phyloP scores from a whole-genome alignment of 331 rosid genomes.

The Prunus yedoensis region DNA sequence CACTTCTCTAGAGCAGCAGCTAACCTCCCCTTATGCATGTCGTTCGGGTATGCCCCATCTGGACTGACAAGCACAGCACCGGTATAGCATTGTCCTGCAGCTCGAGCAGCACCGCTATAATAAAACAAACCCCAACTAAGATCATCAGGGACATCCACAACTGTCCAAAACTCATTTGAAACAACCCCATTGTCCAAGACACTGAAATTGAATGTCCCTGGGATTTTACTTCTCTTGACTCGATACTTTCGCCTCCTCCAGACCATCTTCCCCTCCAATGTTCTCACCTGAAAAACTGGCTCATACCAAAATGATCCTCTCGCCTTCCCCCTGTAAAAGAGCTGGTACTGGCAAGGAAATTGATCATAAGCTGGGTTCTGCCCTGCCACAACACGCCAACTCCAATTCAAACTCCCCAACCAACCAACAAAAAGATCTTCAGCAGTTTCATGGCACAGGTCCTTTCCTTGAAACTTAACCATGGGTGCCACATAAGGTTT shows the following conservation, averaged over 20 bases:
- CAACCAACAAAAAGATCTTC: slow-evolving; percentile 93
- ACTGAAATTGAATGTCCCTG: slow-evolving; percentile 80
- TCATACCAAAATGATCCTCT: slow-evolving; percentile 93
- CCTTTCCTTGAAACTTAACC: slow-evolving; percentile 51
- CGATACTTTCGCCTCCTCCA: slow-evolving; percentile 90
- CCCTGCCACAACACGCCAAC: slow-evolving; percentile 95
- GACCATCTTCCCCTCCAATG: slow-evolving; percentile 73
- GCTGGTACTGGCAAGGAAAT: slow-evolving; percentile 91
- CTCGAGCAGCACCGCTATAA: slow-evolving; percentile 88
- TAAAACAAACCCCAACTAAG: slow-evolving; percentile 91
- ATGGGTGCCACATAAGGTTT: slow-evolving; percentile 69
- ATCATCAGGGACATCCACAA: slow-evolving; percentile 75
- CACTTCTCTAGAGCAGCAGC: slow-evolving; percentile 65
- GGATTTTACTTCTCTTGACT: slow-evolving; percentile 67
- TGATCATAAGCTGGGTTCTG: slow-evolving; percentile 97
- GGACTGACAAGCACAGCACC: slow-evolving; percentile 95
- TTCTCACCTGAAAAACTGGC: slow-evolving; percentile 85
- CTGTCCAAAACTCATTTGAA: slow-evolving; percentile 92
- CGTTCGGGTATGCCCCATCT: slow-evolving; percentile 71
- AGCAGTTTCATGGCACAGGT: slow-evolving; percentile 51
- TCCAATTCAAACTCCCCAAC: slow-evolving; percentile 84
- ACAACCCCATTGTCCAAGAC: slow-evolving; percentile 92
- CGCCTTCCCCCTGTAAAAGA: slow-evolving; percentile 89
- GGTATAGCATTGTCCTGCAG: slow-evolving; percentile 85
- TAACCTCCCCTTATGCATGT: slow-evolving; percentile 35